Evolutionary conservation across 495 filamentous ascomycete genomes (phyloP).

Genomic region (Neurospora discreta): DNA sequence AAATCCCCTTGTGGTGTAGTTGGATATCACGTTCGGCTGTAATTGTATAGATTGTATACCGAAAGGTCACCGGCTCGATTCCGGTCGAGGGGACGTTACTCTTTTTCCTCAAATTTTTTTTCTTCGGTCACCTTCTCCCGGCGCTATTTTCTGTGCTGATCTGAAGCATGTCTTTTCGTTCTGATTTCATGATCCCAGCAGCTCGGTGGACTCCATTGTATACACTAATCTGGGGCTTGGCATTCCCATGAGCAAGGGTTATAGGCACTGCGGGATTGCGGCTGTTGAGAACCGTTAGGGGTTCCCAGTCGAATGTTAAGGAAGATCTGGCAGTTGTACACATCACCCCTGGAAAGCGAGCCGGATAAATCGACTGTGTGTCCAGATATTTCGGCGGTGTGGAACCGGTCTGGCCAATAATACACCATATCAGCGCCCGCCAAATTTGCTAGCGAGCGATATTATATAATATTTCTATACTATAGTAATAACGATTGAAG

Average conservation of each 20-base stretch:
- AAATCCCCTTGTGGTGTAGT: neutral
- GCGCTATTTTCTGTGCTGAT: neutral
- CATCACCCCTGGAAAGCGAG: too few species aligned
- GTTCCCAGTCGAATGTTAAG: neutral
- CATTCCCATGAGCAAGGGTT: neutral
- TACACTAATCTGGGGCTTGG: neutral
- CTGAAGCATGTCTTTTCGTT: neutral
- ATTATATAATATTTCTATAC: too few species aligned
- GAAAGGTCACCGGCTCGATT: neutral
- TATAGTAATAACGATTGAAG: too few species aligned
- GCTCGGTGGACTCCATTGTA: too few species aligned
- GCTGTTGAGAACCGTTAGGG: neutral
- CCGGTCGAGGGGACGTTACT: neutral
- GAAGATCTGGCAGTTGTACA: neutral
- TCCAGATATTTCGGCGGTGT: too few species aligned
- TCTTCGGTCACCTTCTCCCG: too few species aligned
- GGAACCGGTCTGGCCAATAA: too few species aligned
- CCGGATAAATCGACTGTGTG: too few species aligned
- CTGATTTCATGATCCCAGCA: too few species aligned
- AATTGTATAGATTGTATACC: too few species aligned
- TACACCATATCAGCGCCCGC: too few species aligned
- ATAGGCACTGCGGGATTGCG: neutral
- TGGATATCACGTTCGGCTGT: neutral
- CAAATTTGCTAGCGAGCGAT: too few species aligned
- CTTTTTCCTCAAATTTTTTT: neutral